These are phyloP conservation scores for Pachyrhizus erosus DNA, from an alignment of 306 rosid species.

Conservation along the genomic window DNA sequence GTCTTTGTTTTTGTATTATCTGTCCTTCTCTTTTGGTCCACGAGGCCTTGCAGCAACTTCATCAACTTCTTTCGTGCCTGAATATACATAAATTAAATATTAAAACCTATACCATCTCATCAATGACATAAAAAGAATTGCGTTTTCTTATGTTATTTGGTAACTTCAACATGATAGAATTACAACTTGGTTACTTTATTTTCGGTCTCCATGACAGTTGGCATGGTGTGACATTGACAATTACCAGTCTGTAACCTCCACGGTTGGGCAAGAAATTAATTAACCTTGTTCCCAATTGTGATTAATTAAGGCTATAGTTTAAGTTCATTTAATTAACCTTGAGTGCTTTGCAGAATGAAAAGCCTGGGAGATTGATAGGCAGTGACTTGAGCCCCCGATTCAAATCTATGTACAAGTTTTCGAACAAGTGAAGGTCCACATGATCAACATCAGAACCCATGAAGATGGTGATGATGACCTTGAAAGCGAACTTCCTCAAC, in stretches of 20 bases:
- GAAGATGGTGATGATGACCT: slow-evolving; percentile 63
- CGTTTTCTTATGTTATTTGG: background rate
- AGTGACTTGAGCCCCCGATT: slow-evolving; percentile 66
- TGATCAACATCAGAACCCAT: slow-evolving; percentile 49
- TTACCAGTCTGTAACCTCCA: background rate
- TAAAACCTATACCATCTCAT: background rate
- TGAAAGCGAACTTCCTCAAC: slow-evolving; percentile 67
- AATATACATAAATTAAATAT: slow-evolving; percentile 6
- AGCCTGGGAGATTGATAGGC: slow-evolving; percentile 73
- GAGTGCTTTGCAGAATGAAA: slow-evolving; percentile 67
- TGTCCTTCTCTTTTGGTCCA: slow-evolving; percentile 51
- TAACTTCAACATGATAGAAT: background rate
- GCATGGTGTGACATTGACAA: no score
- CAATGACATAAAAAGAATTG: background rate
- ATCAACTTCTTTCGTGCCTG: slow-evolving; percentile 75
- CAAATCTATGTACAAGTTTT: slow-evolving; percentile 53
- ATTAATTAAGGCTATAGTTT: background rate
- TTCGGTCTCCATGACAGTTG: background rate
- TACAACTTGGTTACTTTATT: background rate
- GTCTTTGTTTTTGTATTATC: slow-evolving; percentile 20
- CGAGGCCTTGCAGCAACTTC: slow-evolving; percentile 51
- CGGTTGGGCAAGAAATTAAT: no score
- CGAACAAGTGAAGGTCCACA: slow-evolving; percentile 46
- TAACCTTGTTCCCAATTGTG: no score
- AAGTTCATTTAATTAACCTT: slow-evolving; percentile 52